A percentile compares a stretch with the other conserved stretches of the same genome.
Evolutionary conservation across 164 flowering plant species (phyloP).

Genomic region (Nymphaea thermarum): DNA sequence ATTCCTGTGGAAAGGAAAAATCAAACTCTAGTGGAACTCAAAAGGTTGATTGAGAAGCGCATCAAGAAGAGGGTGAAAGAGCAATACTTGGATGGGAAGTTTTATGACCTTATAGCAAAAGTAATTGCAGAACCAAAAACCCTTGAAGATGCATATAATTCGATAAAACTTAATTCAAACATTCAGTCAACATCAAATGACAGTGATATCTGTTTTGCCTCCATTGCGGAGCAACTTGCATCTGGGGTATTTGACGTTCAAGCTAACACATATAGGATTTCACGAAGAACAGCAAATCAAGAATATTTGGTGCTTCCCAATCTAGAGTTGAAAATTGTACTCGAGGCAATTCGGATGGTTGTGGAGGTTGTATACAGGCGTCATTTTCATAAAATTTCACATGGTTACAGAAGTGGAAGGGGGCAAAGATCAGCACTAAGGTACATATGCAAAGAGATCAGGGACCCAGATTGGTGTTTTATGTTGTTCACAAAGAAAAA

Average conservation of each 20-base stretch:
- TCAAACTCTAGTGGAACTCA: constrained; percentile 42
- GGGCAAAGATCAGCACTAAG: constrained; percentile 53
- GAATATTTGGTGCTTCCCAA: constrained; percentile 71
- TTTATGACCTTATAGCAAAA: constrained; percentile 41
- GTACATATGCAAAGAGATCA: constrained; percentile 60
- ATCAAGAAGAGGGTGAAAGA: constrained; percentile 86
- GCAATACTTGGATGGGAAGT: constrained; percentile 57
- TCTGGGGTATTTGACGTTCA: constrained; percentile 43
- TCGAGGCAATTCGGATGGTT: constrained; percentile 75
- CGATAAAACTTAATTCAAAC: constrained; percentile 55
- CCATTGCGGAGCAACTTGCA: constrained; percentile 53
- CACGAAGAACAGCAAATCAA: constrained; percentile 37
- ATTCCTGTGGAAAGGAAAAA: constrained; percentile 17
- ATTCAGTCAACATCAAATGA: constrained; percentile 24
- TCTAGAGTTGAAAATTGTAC: constrained; percentile 52
- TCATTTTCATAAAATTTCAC: constrained; percentile 74
- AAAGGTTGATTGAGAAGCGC: constrained; percentile 48
- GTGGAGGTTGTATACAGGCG: constrained; percentile 81
- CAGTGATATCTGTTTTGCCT: constrained; percentile 30
- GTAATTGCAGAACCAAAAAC: constrained; percentile 70
- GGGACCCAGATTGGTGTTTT: constrained; percentile 70
- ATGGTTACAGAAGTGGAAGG: constrained; percentile 85
- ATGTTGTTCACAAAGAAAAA: constrained; percentile 39
- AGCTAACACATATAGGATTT: constrained; percentile 42
- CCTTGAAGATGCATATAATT: constrained; percentile 63